Conservation (phyloP, 108 stramenopile genomes). For the Cyclostephanos invisitatus region DNA sequence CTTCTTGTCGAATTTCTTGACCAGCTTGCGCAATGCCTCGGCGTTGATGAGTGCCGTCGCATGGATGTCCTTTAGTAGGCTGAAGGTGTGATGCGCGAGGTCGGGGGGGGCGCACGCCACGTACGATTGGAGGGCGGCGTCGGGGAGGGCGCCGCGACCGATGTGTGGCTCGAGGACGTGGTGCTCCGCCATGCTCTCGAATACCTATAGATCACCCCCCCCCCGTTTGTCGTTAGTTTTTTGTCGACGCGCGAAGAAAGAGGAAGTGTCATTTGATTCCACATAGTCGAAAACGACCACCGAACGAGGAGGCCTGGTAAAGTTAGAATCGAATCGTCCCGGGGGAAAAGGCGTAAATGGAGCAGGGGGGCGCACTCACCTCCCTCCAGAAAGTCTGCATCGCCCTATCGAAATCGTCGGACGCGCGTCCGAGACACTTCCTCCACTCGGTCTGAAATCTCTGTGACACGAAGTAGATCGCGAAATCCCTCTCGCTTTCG, state of each 20-base stretch:
- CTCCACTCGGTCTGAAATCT: conserved; percentile 59
- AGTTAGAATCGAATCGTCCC: conserved; percentile 1
- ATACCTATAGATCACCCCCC: too few species aligned
- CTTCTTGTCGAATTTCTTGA: conserved; percentile 52
- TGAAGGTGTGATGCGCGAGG: conserved; percentile 49
- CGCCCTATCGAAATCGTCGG: conserved; percentile 56
- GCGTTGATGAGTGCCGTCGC: conserved; percentile 48
- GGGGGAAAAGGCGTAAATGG: neutral
- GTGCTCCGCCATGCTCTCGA: conserved; percentile 26
- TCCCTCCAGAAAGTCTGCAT: conserved; percentile 54
- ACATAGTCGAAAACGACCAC: too few species aligned
- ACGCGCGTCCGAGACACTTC: conserved; percentile 42
- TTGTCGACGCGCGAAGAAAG: too few species aligned
- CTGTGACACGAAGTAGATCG: conserved; percentile 27
- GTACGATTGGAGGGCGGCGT: conserved; percentile 58
- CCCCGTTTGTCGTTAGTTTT: too few species aligned
- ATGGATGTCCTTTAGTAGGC: conserved; percentile 55
- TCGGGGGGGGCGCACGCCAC: conserved; percentile 23
- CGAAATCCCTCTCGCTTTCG: conserved; percentile 5
- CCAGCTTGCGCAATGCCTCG: conserved; percentile 49
- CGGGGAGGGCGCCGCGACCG: conserved; percentile 64
- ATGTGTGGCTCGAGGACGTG: conserved; percentile 12
- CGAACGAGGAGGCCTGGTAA: too few species aligned
- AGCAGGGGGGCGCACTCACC: conserved; percentile 6
- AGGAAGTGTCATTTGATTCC: too few species aligned